phyloP scores from a whole-genome alignment of 2,329 filamentous ascomycete species.

The Alternaria arborescens region DNA sequence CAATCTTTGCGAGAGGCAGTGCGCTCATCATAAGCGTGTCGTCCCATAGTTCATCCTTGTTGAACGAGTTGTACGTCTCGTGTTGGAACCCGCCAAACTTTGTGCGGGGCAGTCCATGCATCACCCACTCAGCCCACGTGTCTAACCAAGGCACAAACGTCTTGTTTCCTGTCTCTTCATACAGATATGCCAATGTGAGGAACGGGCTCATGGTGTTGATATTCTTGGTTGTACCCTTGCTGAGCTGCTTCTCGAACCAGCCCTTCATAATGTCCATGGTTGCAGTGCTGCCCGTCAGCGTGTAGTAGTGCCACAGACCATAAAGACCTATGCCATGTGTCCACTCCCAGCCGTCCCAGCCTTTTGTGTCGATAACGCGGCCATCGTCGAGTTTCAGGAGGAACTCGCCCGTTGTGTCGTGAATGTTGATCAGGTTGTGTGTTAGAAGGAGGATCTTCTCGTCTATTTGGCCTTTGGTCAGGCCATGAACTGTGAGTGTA shows the following conservation, averaged over 20 bases:
- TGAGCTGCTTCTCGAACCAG: conserved; percentile 76
- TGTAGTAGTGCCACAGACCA: conserved; percentile 83
- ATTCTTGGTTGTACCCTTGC: conserved; percentile 80
- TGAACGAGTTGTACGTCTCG: conserved; percentile 74
- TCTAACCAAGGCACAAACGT: conserved; percentile 81
- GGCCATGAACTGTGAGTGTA: conserved; percentile 52
- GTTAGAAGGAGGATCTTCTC: conserved; percentile 72
- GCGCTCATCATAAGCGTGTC: conserved; percentile 91
- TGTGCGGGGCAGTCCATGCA: conserved; percentile 77
- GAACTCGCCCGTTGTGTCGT: conserved; percentile 77
- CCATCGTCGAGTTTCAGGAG: conserved; percentile 75
- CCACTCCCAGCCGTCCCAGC: conserved; percentile 86
- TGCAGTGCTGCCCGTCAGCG: conserved; percentile 69
- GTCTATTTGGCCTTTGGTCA: conserved; percentile 58
- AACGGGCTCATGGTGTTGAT: conserved; percentile 87
- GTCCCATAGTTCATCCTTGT: conserved; percentile 81
- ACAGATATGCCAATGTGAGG: conserved; percentile 78
- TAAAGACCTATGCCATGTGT: conserved; percentile 83
- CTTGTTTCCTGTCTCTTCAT: conserved; percentile 74
- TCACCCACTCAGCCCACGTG: conserved; percentile 83
- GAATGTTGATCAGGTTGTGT: conserved; percentile 78
- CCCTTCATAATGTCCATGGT: conserved; percentile 73
- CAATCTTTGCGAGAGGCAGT: conserved; percentile 81
- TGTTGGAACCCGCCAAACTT: conserved; percentile 78
- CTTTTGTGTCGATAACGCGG: conserved; percentile 82